These are phyloP conservation scores for Breynia disticha DNA, from an alignment of 441 rosid species.

Conservation along the genomic window DNA sequence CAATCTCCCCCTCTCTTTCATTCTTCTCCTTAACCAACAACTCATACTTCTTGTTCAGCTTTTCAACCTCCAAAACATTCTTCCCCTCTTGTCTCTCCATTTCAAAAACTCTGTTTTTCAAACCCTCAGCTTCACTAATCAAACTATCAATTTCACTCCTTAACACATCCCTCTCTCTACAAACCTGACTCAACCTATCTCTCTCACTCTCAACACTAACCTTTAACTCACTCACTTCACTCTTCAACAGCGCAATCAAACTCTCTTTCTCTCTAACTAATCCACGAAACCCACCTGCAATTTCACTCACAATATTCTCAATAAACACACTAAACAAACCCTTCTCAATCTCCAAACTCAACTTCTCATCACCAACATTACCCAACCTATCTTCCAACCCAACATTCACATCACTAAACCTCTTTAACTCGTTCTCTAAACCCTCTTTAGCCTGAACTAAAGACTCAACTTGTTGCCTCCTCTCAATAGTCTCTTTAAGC, in stretches of 20 bases:
- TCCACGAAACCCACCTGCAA: constrained; percentile 20
- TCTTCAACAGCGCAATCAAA: constrained; percentile 29
- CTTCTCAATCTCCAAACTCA: constrained; percentile 36
- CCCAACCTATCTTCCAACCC: constrained; percentile 27
- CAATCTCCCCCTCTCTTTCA: constrained; percentile 15
- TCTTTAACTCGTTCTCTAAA: constrained; percentile 35
- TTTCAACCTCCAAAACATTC: constrained; percentile 22
- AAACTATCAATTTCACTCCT: constrained; percentile 18
- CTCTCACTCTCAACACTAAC: constrained; percentile 30
- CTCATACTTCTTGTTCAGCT: constrained; percentile 16
- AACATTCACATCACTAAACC: constrained; percentile 17
- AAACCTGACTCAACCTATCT: constrained; percentile 17
- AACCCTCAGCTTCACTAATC: constrained; percentile 22
- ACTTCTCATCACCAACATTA: constrained; percentile 27
- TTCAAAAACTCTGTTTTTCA: constrained; percentile 22
- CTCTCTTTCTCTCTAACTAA: constrained; percentile 30
- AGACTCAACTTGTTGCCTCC: constrained; percentile 37
- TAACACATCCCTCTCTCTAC: constrained; percentile 28
- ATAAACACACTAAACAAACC: constrained; percentile 28
- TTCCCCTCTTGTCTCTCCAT: constrained; percentile 26
- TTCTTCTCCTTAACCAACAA: constrained; percentile 19
- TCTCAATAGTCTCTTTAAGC: constrained; percentile 32
- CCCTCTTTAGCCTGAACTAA: constrained; percentile 28
- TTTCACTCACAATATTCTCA: constrained; percentile 26
- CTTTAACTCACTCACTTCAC: constrained; percentile 21